Evolutionary conservation across 352 stramenopile species (phyloP).

Genomic region (Globisporangium spiculum): DNA sequence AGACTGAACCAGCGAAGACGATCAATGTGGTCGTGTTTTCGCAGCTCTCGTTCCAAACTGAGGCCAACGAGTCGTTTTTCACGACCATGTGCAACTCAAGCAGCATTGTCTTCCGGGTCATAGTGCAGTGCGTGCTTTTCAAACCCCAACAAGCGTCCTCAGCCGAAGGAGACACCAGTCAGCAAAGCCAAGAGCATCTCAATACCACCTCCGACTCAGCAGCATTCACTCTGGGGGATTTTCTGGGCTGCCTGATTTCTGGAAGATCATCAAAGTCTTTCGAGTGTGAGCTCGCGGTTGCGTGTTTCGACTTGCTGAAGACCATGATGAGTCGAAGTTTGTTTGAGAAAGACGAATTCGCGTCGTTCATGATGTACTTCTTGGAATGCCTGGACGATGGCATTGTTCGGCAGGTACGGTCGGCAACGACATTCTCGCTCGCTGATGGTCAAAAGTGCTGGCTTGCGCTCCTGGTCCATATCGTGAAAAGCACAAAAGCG

Average conservation of each 20-base stretch:
- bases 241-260: slow-evolving; percentile 21
- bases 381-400: slow-evolving; percentile 52
- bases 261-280: slow-evolving; percentile 10
- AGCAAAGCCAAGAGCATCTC: neutral
- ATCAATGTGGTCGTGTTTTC: slow-evolving; percentile 43
- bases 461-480: slow-evolving; percentile 52
- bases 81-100: slow-evolving; percentile 48
- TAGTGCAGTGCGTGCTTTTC: slow-evolving; percentile 34
- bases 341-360: slow-evolving; percentile 57
- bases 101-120: slow-evolving; percentile 39
- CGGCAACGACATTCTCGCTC: neutral
- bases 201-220: neutral
- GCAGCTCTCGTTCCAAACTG: slow-evolving; percentile 46
- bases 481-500: slow-evolving; percentile 44
- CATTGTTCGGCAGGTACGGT: slow-evolving; percentile 10
- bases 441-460: slow-evolving; percentile 52
- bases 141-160: neutral
- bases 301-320: slow-evolving; percentile 45
- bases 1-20: slow-evolving; percentile 22
- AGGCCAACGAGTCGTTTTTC: slow-evolving; percentile 55
- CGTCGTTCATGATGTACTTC: slow-evolving; percentile 55
- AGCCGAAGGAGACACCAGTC: neutral
- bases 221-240: slow-evolving; percentile 15
- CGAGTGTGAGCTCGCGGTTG: slow-evolving; percentile 16
- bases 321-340: slow-evolving; percentile 38